These are phyloP conservation scores for Pseudoturritis turrita DNA, from an alignment of 345 rosid species.

Conservation along the genomic window DNA sequence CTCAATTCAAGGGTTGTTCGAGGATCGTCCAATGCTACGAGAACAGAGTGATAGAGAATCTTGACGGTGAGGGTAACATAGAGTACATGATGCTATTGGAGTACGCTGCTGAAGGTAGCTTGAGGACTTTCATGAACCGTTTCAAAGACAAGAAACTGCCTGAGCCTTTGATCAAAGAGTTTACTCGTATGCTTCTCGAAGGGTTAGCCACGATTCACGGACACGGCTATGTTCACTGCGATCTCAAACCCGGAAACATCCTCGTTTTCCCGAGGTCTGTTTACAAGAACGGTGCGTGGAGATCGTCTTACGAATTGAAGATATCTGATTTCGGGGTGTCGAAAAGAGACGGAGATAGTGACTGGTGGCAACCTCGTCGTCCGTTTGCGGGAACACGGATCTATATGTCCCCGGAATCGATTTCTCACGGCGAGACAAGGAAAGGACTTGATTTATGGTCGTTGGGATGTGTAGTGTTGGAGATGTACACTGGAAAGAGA, in stretches of 20 bases:
- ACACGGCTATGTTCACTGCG: constrained; percentile 36
- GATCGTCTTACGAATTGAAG: constrained; percentile 3
- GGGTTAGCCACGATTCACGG: constrained; percentile 34
- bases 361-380: constrained; percentile 1
- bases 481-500: constrained; percentile 39
- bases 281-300: neutral
- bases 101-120: constrained; percentile 43
- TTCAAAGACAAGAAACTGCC: constrained; percentile 27
- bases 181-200: constrained; percentile 33
- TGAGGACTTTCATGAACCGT: constrained; percentile 10
- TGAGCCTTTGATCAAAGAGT: constrained; percentile 27
- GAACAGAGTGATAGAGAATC: constrained; percentile 16
- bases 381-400: constrained; percentile 30
- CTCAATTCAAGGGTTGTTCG: constrained; percentile 21
- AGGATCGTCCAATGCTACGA: constrained; percentile 36
- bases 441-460: constrained; percentile 42
- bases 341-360: constrained; percentile 19
- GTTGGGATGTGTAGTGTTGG: constrained; percentile 42
- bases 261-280: constrained; percentile 3
- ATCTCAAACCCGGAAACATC: constrained; percentile 39
- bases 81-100: constrained; percentile 37
- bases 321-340: constrained; percentile 41
- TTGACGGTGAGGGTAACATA: constrained; percentile 4
- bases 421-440: constrained; percentile 17
- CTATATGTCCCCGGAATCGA: constrained; percentile 41